A percentile compares a stretch with the other conserved stretches of the same genome.
phyloP scores from a whole-genome alignment of 1,284 basidiomycete genomes.

The Psilocybe mexicana region DNA sequence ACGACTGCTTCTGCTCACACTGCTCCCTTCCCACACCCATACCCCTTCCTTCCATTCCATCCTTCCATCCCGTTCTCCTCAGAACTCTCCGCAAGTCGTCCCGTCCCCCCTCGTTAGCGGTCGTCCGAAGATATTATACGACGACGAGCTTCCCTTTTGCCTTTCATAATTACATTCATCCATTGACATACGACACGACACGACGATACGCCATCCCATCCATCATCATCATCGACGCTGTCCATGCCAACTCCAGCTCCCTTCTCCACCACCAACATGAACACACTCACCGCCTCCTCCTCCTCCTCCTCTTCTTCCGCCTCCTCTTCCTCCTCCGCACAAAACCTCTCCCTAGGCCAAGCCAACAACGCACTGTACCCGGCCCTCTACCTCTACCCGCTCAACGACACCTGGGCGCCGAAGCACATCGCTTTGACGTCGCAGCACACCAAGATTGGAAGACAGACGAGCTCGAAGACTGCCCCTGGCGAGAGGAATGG shows the following conservation, averaged over 20 bases:
- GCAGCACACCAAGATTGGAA: slow-evolving; percentile 90
- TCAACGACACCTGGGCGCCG: slow-evolving; percentile 95
- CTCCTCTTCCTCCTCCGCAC: background rate
- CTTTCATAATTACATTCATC: too few species aligned
- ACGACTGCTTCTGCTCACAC: too few species aligned
- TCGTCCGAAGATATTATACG: too few species aligned
- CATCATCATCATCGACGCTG: too few species aligned
- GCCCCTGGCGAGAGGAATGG: slow-evolving; percentile 94
- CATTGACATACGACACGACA: too few species aligned
- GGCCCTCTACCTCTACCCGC: slow-evolving; percentile 89
- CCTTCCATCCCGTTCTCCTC: too few species aligned
- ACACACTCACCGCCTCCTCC: background rate
- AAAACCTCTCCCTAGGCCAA: background rate
- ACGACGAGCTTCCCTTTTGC: too few species aligned
- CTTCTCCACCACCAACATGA: background rate
- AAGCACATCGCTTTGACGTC: slow-evolving; percentile 90
- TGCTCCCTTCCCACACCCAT: background rate
- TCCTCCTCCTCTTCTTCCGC: background rate
- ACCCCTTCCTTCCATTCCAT: too few species aligned
- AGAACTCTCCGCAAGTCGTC: too few species aligned
- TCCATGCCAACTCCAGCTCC: too few species aligned
- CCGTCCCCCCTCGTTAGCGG: too few species aligned
- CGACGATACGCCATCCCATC: too few species aligned
- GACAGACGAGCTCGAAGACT: slow-evolving; percentile 97
- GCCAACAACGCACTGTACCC: slow-evolving; percentile 40